phyloP scores from a whole-genome alignment of 768 basidiomycete species.

The Lactifluus subvellereus region DNA sequence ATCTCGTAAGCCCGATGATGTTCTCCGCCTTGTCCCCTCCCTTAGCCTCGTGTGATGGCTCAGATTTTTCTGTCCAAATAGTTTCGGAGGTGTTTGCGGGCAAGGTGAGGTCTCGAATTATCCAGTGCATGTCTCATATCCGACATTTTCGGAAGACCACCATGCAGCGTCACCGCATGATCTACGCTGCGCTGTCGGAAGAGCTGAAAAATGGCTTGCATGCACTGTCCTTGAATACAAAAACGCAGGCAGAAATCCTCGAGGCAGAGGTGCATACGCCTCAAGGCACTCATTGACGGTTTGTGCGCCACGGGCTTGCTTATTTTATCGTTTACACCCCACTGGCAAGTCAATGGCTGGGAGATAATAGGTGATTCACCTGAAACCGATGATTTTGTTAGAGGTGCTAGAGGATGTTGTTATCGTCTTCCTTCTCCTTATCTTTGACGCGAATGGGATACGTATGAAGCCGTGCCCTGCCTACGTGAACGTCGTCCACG shows the following conservation, averaged over 20 bases:
- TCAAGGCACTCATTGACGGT: constrained; percentile 19
- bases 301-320: background rate
- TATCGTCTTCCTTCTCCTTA: constrained; percentile 3
- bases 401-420: background rate
- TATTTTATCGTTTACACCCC: background rate
- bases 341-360: background rate
- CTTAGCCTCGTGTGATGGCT: constrained; percentile 6
- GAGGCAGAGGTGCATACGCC: constrained; percentile 20
- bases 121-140: constrained; percentile 12
- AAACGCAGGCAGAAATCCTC: constrained; percentile 50
- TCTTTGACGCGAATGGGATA: constrained; percentile 6
- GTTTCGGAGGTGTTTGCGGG: constrained; percentile 68
- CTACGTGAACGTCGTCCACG: background rate
- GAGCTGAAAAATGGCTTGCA: constrained; percentile 70
- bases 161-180: constrained; percentile 77
- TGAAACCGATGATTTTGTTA: background rate
- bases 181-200: constrained; percentile 65
- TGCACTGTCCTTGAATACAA: constrained; percentile 69
- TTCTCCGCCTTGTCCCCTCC: constrained; percentile 23
- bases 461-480: constrained; percentile 5
- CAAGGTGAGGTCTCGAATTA: constrained; percentile 45
- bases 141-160: constrained; percentile 42
- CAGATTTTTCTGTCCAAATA: constrained; percentile 74
- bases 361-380: background rate
- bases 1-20: constrained; percentile 54